Evolutionary conservation across 805 yeast genomes (phyloP), one percentile per base, ranked within the genome.

Genomic region (Debaryomyces tyrocola): DNA sequence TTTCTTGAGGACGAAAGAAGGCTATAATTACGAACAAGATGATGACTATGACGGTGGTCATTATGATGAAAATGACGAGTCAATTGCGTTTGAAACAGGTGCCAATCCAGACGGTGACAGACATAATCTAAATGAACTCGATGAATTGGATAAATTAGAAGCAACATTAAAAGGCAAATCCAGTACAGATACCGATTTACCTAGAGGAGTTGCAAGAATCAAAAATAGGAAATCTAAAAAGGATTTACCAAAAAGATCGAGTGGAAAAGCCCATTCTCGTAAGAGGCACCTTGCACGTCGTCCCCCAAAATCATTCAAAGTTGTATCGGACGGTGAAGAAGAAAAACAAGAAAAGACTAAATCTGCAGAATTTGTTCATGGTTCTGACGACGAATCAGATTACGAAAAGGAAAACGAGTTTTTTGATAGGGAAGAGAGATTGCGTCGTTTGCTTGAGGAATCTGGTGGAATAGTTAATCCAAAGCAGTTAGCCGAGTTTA

Each of bases 301-400:
- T 14, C 55, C 60, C 2, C 60, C 68, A 7, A 58, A 59, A 14
- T 45, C 63, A 45, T 63, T 67, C 46, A 62, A 64, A 29, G 47
- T 64, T 6, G 46, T 40, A 2, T 58, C 74, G 20, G 74, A 66
- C 24, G 52, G 44, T 20, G 53, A 51, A 31, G 33, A 31, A 10
- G 37, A 24, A 12, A 28, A 37, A 15, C 41, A 28, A 15, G 47
- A 48, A 40, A 54, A 45, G 4, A 56, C 64, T 42, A 70, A 76
- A 37, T 84, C 90, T 1, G 65, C 83, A 4, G 82, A 77, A 45
- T 77, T 64, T 52, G 77, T 85, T 39, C 69, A 69, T 42, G 84
- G 78, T 43, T 82, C 87, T 2, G 90, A 84, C 57, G 87, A 83
- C 55, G 83, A 77, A 9, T 72, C 79, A 4, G 88, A 83, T 55